phyloP scores from a whole-genome alignment of 1,284 basidiomycete genomes.

The Neonothopanus nambi region DNA sequence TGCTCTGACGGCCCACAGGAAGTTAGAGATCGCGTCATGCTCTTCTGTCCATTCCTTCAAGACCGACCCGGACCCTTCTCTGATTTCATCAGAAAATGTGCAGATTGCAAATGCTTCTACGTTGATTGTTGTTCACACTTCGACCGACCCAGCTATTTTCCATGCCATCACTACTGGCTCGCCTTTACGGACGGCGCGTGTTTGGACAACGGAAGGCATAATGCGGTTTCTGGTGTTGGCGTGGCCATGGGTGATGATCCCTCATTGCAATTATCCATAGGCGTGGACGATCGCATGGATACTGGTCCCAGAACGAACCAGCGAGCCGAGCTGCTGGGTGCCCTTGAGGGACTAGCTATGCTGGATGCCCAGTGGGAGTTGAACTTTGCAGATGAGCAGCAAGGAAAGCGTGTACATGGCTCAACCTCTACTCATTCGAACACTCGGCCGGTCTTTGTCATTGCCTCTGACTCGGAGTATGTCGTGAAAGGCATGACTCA shows the following conservation, averaged over 20 bases:
- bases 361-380: background rate
- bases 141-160: background rate
- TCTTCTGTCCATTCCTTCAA: too few species aligned
- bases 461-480: constrained; percentile 5
- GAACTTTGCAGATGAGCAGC: background rate
- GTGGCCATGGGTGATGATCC: background rate
- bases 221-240: constrained; percentile 6
- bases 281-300: background rate
- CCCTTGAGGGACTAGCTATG: background rate
- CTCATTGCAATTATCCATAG: background rate
- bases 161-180: constrained; percentile 9
- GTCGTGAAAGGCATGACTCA: background rate
- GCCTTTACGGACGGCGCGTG: constrained; percentile 15
- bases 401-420: background rate
- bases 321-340: constrained; percentile 2
- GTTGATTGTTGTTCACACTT: background rate
- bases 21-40: too few species aligned
- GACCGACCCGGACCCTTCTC: too few species aligned
- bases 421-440: background rate
- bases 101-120: too few species aligned
- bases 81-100: too few species aligned
- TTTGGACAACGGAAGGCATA: constrained; percentile 4
- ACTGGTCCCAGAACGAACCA: background rate
- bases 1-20: too few species aligned
- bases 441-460: background rate